A percentile compares a stretch with the other conserved stretches of the same genome.
Evolutionary conservation across 2,329 filamentous ascomycete species (phyloP).

Genomic region (Aureobasidium melanogenum): DNA sequence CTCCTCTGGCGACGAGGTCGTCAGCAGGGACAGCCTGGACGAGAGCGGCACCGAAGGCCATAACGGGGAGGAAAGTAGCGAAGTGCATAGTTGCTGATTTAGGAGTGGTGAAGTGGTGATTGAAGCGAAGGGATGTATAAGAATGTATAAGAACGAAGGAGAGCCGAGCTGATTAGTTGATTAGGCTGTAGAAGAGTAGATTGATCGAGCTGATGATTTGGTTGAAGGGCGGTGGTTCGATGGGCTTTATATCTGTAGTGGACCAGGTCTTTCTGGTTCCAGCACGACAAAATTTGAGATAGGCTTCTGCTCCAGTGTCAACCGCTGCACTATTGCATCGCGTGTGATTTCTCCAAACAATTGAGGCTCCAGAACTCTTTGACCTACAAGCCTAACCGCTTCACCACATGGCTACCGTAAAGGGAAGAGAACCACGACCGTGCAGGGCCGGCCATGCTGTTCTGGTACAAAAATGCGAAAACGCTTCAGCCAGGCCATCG

Average conservation of each 20-base stretch:
- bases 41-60: slow-evolving; percentile 12
- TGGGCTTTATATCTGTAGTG: slow-evolving; percentile 2
- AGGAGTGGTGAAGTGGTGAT: neutral
- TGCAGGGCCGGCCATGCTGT: slow-evolving; percentile 6
- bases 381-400: neutral
- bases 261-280: neutral
- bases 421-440: slow-evolving; percentile 7
- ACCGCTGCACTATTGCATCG: slow-evolving; percentile 10
- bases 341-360: slow-evolving; percentile 1
- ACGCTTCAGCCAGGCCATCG: neutral
- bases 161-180: neutral
- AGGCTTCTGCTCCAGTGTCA: neutral
- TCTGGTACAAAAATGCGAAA: neutral
- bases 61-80: slow-evolving; percentile 19
- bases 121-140: slow-evolving; percentile 3
- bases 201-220: slow-evolving; percentile 11
- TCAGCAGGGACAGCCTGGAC: slow-evolving; percentile 3
- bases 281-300: neutral
- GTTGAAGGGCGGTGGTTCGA: neutral
- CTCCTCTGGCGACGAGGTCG: slow-evolving; percentile 8
- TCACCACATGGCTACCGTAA: neutral
- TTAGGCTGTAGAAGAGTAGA: slow-evolving; percentile 8
- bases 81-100: slow-evolving; percentile 17
- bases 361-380: slow-evolving; percentile 4
- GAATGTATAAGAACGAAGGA: slow-evolving; percentile 2